A percentile compares a stretch with the other conserved stretches of the same genome.
Evolutionary conservation across 202 grass and related monocot species (phyloP).

Genomic region (Saccharum hybrid): DNA sequence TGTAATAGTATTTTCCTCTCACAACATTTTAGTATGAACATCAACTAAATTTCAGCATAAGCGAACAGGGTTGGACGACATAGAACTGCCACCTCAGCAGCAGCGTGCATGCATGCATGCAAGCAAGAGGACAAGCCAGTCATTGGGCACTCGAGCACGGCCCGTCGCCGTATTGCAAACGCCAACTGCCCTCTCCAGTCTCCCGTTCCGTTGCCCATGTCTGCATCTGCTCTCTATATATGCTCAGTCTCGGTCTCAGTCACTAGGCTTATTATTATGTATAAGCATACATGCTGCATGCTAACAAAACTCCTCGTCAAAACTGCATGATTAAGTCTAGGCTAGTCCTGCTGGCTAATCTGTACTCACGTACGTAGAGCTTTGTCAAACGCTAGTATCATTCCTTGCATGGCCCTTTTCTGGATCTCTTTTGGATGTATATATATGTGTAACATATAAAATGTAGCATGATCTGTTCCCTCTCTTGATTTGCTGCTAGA

Average conservation of each 20-base stretch:
- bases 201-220: neutral
- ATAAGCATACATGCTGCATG: neutral
- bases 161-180: conserved; percentile 11
- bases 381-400: conserved; percentile 24
- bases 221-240: neutral
- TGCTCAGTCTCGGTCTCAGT: neutral
- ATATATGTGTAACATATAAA: no score
- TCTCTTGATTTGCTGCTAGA: neutral
- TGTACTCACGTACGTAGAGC: neutral
- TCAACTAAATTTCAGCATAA: no score
- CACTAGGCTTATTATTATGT: neutral
- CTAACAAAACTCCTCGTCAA: neutral
- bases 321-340: conserved; percentile 27
- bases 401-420: neutral
- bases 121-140: conserved; percentile 29
- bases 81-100: neutral
- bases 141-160: conserved; percentile 41
- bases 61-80: no score
- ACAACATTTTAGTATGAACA: no score
- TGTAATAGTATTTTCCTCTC: neutral
- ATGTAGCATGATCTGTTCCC: neutral
- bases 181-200: conserved; percentile 18
- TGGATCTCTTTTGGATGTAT: neutral
- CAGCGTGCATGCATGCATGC: conserved; percentile 23
- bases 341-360: neutral